These are phyloP conservation scores for Bruguiera sexangula DNA, from an alignment of 345 rosid species.

Conservation along the genomic window DNA sequence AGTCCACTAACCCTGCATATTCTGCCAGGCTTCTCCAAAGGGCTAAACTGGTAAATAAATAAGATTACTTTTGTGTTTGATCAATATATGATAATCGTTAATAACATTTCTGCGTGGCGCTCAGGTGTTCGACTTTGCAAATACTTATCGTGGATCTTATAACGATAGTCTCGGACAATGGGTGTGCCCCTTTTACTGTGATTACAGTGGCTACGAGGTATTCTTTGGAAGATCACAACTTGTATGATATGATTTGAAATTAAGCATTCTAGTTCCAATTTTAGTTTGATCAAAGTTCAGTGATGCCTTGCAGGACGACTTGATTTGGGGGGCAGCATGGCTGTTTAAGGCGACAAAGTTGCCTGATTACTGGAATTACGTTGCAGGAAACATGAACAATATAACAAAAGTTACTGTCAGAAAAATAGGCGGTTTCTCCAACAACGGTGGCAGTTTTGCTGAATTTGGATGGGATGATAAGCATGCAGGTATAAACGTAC, in stretches of 20 bases:
- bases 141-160: conserved; percentile 25
- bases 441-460: conserved; percentile 19
- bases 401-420: conserved; percentile 9
- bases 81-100: neutral
- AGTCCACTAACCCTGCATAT: conserved; percentile 3
- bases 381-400: conserved; percentile 24
- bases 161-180: conserved; percentile 20
- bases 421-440: neutral
- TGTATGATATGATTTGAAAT: too few species aligned
- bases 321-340: conserved; percentile 31
- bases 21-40: conserved; percentile 24
- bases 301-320: conserved; percentile 20
- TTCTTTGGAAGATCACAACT: too few species aligned
- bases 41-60: conserved; percentile 8
- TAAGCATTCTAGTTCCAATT: too few species aligned
- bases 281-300: too few species aligned
- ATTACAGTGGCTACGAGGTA: conserved; percentile 29
- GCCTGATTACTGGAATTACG: conserved; percentile 45
- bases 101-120: neutral
- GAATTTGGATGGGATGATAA: conserved; percentile 32
- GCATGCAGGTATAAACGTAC: conserved; percentile 24
- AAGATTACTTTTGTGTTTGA: neutral
- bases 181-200: conserved; percentile 31
- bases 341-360: conserved; percentile 22
- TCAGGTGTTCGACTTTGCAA: conserved; percentile 22